Percentiles rank a stretch among this genome's conserved stretches.
phyloP scores from a whole-genome alignment of 2,329 filamentous ascomycete genomes.

The Paracamarosporium sp. region DNA sequence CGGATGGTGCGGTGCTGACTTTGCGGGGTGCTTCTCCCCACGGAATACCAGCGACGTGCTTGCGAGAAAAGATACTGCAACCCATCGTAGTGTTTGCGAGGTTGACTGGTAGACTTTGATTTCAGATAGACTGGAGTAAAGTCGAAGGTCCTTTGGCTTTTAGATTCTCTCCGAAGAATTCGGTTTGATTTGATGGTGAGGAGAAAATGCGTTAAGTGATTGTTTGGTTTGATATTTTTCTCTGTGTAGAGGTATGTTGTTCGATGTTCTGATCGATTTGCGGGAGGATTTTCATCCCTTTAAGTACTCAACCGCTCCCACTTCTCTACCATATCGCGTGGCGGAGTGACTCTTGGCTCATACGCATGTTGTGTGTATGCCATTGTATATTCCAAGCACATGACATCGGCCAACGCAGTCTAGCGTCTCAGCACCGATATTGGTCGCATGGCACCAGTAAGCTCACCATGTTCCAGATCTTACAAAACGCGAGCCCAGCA shows the following conservation, averaged over 20 bases:
- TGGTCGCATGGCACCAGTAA: neutral
- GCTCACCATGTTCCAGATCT: neutral
- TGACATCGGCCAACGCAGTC: conserved; percentile 7
- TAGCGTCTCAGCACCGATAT: neutral
- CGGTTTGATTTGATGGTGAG: neutral
- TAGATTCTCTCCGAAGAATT: neutral
- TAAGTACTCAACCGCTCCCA: neutral
- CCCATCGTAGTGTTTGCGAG: neutral
- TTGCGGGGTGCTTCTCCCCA: conserved; percentile 6
- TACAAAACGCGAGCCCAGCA: neutral
- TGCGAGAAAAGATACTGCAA: conserved; percentile 13
- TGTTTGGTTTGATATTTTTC: neutral
- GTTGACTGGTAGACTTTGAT: neutral
- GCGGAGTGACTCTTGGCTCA: neutral
- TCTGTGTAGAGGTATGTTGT: neutral
- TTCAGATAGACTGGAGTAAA: neutral
- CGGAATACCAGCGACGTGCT: conserved; percentile 8
- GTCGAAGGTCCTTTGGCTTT: neutral
- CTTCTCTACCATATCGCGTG: neutral
- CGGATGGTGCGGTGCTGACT: conserved; percentile 3
- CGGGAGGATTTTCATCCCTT: neutral
- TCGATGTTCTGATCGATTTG: neutral
- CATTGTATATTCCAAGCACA: conserved; percentile 6
- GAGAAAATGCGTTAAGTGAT: neutral
- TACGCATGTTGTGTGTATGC: neutral